Percentiles rank a stretch among this genome's conserved stretches.
Conservation (phyloP, 176 grass and related monocot genomes). For the Miscanthus lutarioriparius region DNA sequence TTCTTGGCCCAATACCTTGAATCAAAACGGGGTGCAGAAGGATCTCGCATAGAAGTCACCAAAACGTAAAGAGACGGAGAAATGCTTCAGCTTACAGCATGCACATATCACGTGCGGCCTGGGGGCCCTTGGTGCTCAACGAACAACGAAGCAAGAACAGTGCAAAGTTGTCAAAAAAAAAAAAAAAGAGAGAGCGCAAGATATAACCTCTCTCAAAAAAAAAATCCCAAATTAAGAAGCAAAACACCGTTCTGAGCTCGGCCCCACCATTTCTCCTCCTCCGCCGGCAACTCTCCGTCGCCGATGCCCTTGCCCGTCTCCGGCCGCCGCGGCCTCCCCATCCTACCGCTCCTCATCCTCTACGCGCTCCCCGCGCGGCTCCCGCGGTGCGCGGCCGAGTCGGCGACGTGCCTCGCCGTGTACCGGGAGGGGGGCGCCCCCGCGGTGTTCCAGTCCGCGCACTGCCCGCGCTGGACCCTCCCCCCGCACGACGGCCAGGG, state of each 20-base stretch:
- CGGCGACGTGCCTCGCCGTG: conserved; percentile 64
- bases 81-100: too few relatives aligned
- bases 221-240: background rate
- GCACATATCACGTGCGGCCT: too few relatives aligned
- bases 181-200: too few relatives aligned
- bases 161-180: too few relatives aligned
- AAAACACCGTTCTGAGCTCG: background rate
- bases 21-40: too few relatives aligned
- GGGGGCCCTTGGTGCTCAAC: too few relatives aligned
- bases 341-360: conserved; percentile 7
- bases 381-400: conserved; percentile 49
- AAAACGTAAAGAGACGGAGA: too few relatives aligned
- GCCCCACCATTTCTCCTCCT: background rate
- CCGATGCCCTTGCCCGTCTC: conserved; percentile 22
- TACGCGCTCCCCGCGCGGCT: background rate
- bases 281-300: background rate
- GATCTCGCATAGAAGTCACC: too few relatives aligned
- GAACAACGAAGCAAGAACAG: too few relatives aligned
- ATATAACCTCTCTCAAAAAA: too few relatives aligned
- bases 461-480: conserved; percentile 85
- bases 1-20: too few relatives aligned
- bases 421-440: conserved; percentile 88
- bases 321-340: conserved; percentile 5
- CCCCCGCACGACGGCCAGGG: conserved; percentile 26
- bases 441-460: conserved; percentile 80